Base-by-base conservation (phyloP, 495 filamentous ascomycete species). In the Penicillium herquei region DNA sequence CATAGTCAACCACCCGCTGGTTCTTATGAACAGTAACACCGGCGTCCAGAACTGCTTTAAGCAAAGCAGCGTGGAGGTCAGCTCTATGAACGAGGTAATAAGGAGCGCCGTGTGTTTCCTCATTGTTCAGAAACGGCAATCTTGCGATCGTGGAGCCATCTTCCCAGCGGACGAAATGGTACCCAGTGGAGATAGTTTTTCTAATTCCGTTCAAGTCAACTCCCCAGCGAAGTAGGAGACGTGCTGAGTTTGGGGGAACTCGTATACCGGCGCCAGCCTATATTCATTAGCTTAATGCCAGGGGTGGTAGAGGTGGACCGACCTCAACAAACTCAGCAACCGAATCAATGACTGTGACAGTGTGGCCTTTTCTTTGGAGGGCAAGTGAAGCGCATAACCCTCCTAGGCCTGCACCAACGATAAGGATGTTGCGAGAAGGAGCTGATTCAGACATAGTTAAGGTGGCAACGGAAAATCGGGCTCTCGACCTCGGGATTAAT, bases 31-130 rank as follows among this genome's bases (percentile, higher is more conserved):
- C 34, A 10, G 8, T 9, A 13, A 37, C 34, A 7, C 34, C 34
- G 2, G 34, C 62, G 0, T 71, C 64, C 12, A 50, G 30, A 45
- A 73, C 75, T 9, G 69, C 68, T 14, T 59, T 47, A 1, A 77
- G 72, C 59, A 84, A 57, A 7, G 70, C 68, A 8, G 65, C 63
- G 56, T 83, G 80, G 17, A 82, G 69, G 59, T 84, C 80, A 14
- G 78, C 81, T 32, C 81, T 74, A 65, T 83, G 80, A 14, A 84
- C 55, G 51, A 78, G 77, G 71, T 70, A 78, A 66, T 82, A 84
- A 13, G 81, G 81, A 9, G 69, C 71, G 6, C 67, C 67, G 55
- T 83, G 82, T 16, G 67, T 71, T 12, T 71, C 61, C 18, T 67
- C 59, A 32, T 77, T 67, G 16, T 70, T 66, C 8, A 70, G 58